Evolutionary conservation across 768 basidiomycete genomes (phyloP).

Genomic region (Suillus alpinus): DNA sequence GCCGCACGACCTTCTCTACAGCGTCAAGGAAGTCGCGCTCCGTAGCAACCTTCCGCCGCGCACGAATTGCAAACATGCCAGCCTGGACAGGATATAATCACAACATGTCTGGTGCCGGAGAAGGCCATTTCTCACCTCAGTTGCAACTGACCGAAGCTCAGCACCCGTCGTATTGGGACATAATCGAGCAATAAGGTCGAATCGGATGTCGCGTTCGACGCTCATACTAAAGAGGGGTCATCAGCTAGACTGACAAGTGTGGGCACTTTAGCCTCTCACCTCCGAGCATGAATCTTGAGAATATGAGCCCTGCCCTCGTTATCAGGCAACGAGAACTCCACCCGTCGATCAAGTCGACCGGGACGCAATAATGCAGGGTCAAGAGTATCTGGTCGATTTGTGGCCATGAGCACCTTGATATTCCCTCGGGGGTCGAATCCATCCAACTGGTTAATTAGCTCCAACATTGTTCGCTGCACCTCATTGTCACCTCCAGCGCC

Average conservation of each 20-base stretch:
- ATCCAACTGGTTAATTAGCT: conserved; percentile 97
- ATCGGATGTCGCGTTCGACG: conserved; percentile 94
- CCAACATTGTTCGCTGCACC: conserved; percentile 98
- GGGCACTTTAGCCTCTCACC: conserved; percentile 43
- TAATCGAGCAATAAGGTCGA: conserved; percentile 92
- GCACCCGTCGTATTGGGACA: conserved; percentile 99
- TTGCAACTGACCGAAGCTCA: conserved; percentile 95
- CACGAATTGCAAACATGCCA: conserved; percentile 99
- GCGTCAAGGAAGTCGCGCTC: conserved; percentile 97
- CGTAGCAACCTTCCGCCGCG: conserved; percentile 92
- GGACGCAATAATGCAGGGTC: conserved; percentile 96
- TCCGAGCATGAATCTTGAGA: conserved; percentile 92
- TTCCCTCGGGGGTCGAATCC: conserved; percentile 99
- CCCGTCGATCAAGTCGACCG: conserved; percentile 93
- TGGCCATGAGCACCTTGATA: conserved; percentile 99
- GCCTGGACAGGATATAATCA: conserved; percentile 48
- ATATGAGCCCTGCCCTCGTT: conserved; percentile 96
- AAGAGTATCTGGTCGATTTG: conserved; percentile 97
- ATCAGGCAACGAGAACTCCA: conserved; percentile 94
- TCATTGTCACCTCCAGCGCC: conserved; percentile 99
- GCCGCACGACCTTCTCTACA: conserved; percentile 97
- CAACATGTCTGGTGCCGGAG: not conserved
- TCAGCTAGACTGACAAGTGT: not conserved
- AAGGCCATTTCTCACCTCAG: conserved; percentile 61
- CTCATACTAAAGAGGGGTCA: conserved; percentile 69